Evolutionary conservation across 1,284 basidiomycete species (phyloP).

Genomic region (Heliocybe sulcata): DNA sequence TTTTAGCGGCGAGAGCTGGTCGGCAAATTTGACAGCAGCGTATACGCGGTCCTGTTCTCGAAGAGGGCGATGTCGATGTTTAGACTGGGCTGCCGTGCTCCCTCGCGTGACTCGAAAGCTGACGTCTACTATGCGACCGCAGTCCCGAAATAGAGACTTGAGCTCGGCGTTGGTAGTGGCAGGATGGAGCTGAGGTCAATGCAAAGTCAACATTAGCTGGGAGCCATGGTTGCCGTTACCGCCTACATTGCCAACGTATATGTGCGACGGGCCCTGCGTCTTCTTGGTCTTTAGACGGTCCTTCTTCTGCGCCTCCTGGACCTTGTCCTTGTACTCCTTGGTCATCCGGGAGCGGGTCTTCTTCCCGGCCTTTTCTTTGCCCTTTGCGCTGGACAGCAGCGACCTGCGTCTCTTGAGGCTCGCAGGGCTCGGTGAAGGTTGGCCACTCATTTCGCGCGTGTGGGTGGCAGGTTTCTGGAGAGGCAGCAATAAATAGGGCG

Average conservation of each 20-base stretch:
- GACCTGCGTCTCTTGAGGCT: not conserved
- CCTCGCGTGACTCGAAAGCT: conserved; percentile 43
- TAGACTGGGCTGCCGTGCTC: conserved; percentile 18
- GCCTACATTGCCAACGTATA: conserved; percentile 58
- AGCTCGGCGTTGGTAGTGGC: conserved; percentile 29
- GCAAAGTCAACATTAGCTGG: not conserved
- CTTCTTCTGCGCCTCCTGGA: conserved; percentile 13
- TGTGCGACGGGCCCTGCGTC: conserved; percentile 19
- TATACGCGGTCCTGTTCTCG: conserved; percentile 32
- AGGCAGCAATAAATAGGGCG: not conserved
- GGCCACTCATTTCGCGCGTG: not conserved
- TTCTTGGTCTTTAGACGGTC: conserved; percentile 6
- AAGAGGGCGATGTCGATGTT: not conserved
- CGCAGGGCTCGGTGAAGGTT: not conserved
- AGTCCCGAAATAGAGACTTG: conserved; percentile 28
- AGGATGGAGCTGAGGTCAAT: conserved; percentile 23
- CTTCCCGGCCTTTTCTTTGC: conserved; percentile 10
- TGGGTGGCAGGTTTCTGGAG: not conserved
- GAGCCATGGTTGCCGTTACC: conserved; percentile 1
- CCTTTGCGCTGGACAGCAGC: conserved; percentile 8
- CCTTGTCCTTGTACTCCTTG: conserved; percentile 8
- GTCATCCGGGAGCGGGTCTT: conserved; percentile 5
- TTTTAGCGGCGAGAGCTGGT: conserved; percentile 23
- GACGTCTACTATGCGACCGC: conserved; percentile 33
- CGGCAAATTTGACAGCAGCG: conserved; percentile 40